A percentile compares a stretch with the other conserved stretches of the same genome.
phyloP scores from a whole-genome alignment of 1,284 basidiomycete species.

The Puccinia triticina region DNA sequence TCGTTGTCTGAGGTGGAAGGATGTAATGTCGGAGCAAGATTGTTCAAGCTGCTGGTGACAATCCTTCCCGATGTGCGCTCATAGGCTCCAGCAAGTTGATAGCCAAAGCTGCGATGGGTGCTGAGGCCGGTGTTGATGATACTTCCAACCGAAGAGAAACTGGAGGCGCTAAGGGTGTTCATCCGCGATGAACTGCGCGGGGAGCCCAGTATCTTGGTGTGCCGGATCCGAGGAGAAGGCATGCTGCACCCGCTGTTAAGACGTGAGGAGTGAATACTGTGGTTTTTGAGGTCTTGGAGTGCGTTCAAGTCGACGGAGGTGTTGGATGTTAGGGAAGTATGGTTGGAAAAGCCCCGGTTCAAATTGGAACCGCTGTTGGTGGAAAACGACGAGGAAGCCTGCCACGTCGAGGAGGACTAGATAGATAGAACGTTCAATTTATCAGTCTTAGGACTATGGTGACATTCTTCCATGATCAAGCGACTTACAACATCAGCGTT shows the following conservation, averaged over 20 bases:
- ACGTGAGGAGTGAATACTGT: conserved; percentile 10
- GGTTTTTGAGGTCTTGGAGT: conserved; percentile 17
- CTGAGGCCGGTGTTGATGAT: conserved; percentile 6
- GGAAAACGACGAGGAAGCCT: conserved; percentile 43
- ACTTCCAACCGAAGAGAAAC: conserved; percentile 41
- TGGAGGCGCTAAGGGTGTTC: conserved; percentile 47
- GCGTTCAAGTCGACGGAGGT: conserved; percentile 32
- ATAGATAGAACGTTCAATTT: background rate
- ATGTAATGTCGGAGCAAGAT: background rate
- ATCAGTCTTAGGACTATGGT: background rate
- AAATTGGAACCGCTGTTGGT: conserved; percentile 18
- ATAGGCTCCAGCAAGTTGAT: background rate
- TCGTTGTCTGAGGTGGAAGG: conserved; percentile 20
- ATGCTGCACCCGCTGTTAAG: conserved; percentile 18
- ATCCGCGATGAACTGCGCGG: conserved; percentile 29
- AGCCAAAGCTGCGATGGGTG: background rate
- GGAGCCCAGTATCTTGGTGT: conserved; percentile 44
- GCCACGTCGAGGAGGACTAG: conserved; percentile 38
- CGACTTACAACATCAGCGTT: conserved; percentile 29
- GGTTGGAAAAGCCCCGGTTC: conserved; percentile 4
- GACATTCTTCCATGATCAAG: background rate
- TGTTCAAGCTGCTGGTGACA: conserved; percentile 14
- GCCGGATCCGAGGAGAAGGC: conserved; percentile 37
- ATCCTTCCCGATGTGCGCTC: background rate
- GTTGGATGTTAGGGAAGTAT: conserved; percentile 42